Conservation (phyloP, 345 rosid genomes). For the Angophora floribunda region DNA sequence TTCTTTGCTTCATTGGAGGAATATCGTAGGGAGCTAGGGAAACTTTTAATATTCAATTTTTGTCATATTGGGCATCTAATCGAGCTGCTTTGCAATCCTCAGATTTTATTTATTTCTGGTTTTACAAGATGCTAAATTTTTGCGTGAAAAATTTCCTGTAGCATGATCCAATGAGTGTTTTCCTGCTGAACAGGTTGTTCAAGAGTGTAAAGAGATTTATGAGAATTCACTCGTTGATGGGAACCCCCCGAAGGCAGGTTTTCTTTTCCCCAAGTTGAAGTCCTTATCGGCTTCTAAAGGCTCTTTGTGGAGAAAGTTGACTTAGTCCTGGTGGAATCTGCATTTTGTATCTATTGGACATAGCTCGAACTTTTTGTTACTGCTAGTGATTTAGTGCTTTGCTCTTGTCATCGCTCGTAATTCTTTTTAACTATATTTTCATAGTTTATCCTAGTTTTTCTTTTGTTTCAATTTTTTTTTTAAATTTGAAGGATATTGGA, state of each 20-base stretch:
- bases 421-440: neutral
- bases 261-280: slow-evolving; percentile 80
- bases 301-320: slow-evolving; percentile 68
- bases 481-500: neutral
- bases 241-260: slow-evolving; percentile 77
- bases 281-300: slow-evolving; percentile 62
- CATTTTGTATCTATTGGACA: neutral
- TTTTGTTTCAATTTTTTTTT: neutral
- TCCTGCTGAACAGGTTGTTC: slow-evolving; percentile 56
- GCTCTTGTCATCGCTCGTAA: neutral
- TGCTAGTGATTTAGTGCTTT: neutral
- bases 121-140: neutral
- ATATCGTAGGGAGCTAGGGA: neutral
- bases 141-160: neutral
- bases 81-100: neutral
- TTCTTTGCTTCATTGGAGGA: neutral
- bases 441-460: neutral
- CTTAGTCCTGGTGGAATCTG: slow-evolving; percentile 6
- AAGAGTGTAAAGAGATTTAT: slow-evolving; percentile 94
- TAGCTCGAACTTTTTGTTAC: neutral
- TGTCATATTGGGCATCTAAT: neutral
- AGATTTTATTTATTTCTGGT: neutral
- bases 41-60: neutral
- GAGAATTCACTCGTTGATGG: slow-evolving; percentile 84
- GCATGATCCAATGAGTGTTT: neutral